phyloP scores from a whole-genome alignment of 768 basidiomycete genomes.

The Mycena floridula region DNA sequence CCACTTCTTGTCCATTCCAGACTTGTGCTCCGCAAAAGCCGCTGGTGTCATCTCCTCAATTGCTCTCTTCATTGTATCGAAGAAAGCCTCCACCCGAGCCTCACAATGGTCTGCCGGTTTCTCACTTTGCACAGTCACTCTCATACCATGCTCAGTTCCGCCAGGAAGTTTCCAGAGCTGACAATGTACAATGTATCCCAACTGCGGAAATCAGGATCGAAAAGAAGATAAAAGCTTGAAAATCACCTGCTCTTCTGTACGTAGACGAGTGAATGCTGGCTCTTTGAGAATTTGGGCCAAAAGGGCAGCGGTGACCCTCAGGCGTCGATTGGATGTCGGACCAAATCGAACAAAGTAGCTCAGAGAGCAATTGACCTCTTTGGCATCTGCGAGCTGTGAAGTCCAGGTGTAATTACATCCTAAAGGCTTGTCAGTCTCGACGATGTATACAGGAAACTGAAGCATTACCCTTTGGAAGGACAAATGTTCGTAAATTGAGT shows the following conservation, averaged over 20 bases:
- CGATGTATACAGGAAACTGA: too few relatives aligned
- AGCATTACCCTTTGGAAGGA: constrained; percentile 72
- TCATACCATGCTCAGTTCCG: constrained; percentile 67
- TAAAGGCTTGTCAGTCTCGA: constrained; percentile 28
- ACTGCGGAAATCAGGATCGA: too few relatives aligned
- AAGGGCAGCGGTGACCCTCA: constrained; percentile 55
- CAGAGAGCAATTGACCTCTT: too few relatives aligned
- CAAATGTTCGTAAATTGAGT: constrained; percentile 45
- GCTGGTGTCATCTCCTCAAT: constrained; percentile 64
- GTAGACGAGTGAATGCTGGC: constrained; percentile 83
- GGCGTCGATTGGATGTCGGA: too few relatives aligned
- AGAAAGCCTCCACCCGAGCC: constrained; percentile 81
- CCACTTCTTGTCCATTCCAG: constrained; percentile 73
- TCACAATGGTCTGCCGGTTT: constrained; percentile 75
- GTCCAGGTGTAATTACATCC: constrained; percentile 68
- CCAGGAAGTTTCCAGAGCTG: constrained; percentile 50
- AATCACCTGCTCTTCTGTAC: constrained; percentile 91
- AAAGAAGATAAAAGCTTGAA: too few relatives aligned
- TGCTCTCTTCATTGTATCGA: constrained; percentile 62
- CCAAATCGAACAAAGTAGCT: too few relatives aligned
- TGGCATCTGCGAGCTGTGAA: constrained; percentile 56
- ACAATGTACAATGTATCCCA: too few relatives aligned
- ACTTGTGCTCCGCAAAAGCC: constrained; percentile 76
- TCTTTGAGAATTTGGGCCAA: constrained; percentile 82
- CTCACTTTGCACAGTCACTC: constrained; percentile 87